Evolutionary conservation across 495 filamentous ascomycete genomes (phyloP), one percentile per base, ranked within the genome.

Genomic region (Daldinia decipiens): DNA sequence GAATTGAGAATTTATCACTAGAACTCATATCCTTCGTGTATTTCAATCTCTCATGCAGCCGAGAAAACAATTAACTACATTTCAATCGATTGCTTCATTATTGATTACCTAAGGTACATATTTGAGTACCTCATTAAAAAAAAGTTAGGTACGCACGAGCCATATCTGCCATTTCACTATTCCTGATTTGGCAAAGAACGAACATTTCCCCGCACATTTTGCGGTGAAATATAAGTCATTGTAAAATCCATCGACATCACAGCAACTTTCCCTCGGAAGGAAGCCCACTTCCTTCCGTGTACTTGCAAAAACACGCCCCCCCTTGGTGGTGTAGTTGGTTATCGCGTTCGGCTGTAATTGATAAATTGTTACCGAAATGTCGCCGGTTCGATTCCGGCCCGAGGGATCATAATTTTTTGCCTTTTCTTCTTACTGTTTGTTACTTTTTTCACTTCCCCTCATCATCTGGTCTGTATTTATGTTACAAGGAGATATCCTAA

Each of bases 261-360:
- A 36, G 21, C 59, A 71, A 19, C 54, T 71, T 27, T 51, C 69
- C 69, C 69, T 71, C 69, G 69, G 58, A 17, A 61, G 63, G 59
- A 53, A 58, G 69, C 8, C 69, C 69, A 72, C 69, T 71, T 71
- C 69, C 63, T 69, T 43, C 26, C 45, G 31, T 27, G 38, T 51
- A 64, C 45, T 47, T 53, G 43, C 50, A 31, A 11, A 38, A 58
- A 43, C 53, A 54, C 17, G 4, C 53, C 27, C n/a, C n/a, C 70
- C 70, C 70, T 73, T 73, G 70, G 70, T 73, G 65, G 70, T 73
- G 54, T 70, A 74, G 77, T 62, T 81, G 80, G 75, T 75, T 70
- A 68, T 60, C 51, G 50, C 65, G 36, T 65, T 70, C 67, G 53
- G 62, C 65, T 69, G 70, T 69, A 73, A 70, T 68, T 66, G 59